Base-by-base conservation (phyloP, 2,329 filamentous ascomycete species). In the Colletotrichum sp. region DNA sequence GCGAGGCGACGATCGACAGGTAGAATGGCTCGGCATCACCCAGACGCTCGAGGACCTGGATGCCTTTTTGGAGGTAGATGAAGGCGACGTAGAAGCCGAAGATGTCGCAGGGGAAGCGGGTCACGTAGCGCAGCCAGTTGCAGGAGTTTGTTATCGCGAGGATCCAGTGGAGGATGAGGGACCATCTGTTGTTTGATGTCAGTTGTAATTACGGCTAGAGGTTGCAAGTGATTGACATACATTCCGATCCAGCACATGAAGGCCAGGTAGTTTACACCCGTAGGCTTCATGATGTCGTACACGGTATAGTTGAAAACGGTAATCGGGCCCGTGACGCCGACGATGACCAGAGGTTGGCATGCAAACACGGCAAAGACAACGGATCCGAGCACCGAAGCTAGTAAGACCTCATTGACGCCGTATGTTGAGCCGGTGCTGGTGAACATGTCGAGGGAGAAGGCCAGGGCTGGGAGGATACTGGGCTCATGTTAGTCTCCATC, bases 231-330 rank as follows among this genome's bases (percentile, higher is more conserved):
- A 4, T 15, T 30, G 3, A 83, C 91, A 85, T 84, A 93, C 87
- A 98, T 89, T 77, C 95, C 95, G 80, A 98, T 95, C 94, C 96
- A 96, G 80, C 93, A 93, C 96, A 98, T 98, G 83, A 98, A 98
- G 8, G 93, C 92, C 70, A 98, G 91, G 82, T 96, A 98, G 81
- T 96, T 93, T 7, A 94, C 94, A 2, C 94, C 94, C 0, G 92
- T 92, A 2, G 94, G 93, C 2, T 89, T 87, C 82, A 98, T 94
- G 78, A 98, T 98, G 83, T 97, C 94, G 86, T 96, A 98, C 4
- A 98, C 95, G 5, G 96, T 98, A 82, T 97, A 98, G 83, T 97
- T 98, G 82, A 98, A 98, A 32, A 98, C 95, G 18, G 96, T 97
- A 73, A 98, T 98, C 5, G 95, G 95, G n/a, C 92, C 94, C 13